A percentile compares a stretch with the other conserved stretches of the same genome.
phyloP scores from a whole-genome alignment of 2,329 filamentous ascomycete genomes.

The Colletotrichum scovillei region DNA sequence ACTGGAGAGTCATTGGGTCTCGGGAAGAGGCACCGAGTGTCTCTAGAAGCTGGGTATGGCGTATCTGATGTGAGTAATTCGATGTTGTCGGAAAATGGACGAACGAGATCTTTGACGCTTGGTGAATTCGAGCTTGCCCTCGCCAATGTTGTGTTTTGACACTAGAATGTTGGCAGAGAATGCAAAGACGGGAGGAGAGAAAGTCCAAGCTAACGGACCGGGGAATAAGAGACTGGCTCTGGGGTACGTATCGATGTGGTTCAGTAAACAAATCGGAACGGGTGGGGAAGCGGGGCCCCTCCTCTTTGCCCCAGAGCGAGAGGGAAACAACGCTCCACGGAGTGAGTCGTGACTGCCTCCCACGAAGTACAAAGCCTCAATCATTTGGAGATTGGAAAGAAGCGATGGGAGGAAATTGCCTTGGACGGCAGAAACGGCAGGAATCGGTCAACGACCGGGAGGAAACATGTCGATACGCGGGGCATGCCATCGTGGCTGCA shows the following conservation, averaged over 20 bases:
- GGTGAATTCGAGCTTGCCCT: not conserved
- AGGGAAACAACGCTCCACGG: conserved; percentile 3
- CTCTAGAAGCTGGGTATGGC: not conserved
- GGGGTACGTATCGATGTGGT: not conserved
- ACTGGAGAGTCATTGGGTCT: not conserved
- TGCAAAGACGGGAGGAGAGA: not conserved
- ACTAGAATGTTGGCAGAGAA: not conserved
- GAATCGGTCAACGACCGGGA: not conserved
- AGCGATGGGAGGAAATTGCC: not conserved
- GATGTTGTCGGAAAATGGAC: not conserved
- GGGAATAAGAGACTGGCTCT: not conserved
- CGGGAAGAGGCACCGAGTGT: not conserved
- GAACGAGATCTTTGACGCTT: not conserved
- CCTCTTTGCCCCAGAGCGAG: not conserved
- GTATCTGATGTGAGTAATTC: not conserved
- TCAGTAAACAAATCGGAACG: conserved; percentile 24
- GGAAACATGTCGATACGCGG: conserved; percentile 11
- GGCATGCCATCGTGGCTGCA: conserved; percentile 22
- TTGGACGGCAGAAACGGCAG: not conserved
- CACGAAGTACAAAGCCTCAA: too few species aligned
- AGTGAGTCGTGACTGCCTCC: too few species aligned
- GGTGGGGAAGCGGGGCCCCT: conserved; percentile 26
- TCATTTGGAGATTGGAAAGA: not conserved
- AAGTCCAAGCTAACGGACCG: not conserved
- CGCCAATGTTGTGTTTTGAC: too few species aligned